phyloP scores from a whole-genome alignment of 2,329 filamentous ascomycete genomes.

The Spiromastix sp. region DNA sequence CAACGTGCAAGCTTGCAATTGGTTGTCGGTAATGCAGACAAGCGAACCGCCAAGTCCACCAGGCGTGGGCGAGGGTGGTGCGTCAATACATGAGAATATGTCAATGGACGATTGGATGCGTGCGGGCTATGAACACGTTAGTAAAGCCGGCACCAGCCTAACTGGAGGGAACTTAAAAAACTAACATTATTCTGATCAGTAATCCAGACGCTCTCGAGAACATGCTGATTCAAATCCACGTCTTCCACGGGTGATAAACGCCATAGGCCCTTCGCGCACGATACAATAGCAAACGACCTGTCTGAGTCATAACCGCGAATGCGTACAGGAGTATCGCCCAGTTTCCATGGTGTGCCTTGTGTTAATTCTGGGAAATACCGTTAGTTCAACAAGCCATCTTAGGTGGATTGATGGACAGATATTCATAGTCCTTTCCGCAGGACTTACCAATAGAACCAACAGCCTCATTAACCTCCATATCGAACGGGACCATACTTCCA shows the following conservation, averaged over 20 bases:
- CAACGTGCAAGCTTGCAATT: conserved; percentile 39
- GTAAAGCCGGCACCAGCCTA: background rate
- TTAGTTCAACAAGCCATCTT: conserved; percentile 10
- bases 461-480: conserved; percentile 12
- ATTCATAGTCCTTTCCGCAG: too few relatives aligned
- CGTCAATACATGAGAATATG: conserved; percentile 26
- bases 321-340: conserved; percentile 29
- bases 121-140: conserved; percentile 20
- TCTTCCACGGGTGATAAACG: conserved; percentile 20
- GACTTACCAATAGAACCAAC: conserved; percentile 20
- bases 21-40: conserved; percentile 37
- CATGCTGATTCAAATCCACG: conserved; percentile 16
- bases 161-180: conserved; percentile 2
- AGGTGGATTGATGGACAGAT: background rate
- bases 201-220: conserved; percentile 28
- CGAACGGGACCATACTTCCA: conserved; percentile 29
- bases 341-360: conserved; percentile 19
- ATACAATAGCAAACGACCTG: conserved; percentile 21
- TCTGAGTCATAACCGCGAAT: conserved; percentile 20
- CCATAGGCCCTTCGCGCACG: conserved; percentile 30
- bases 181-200: conserved; percentile 34
- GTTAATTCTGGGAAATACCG: conserved; percentile 20
- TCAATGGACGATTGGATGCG: conserved; percentile 27
- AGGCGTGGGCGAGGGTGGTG: conserved; percentile 11
- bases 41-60: conserved; percentile 31